Evolutionary conservation across 805 yeast species (phyloP).

Genomic region (Cyberlindnera maclurae): DNA sequence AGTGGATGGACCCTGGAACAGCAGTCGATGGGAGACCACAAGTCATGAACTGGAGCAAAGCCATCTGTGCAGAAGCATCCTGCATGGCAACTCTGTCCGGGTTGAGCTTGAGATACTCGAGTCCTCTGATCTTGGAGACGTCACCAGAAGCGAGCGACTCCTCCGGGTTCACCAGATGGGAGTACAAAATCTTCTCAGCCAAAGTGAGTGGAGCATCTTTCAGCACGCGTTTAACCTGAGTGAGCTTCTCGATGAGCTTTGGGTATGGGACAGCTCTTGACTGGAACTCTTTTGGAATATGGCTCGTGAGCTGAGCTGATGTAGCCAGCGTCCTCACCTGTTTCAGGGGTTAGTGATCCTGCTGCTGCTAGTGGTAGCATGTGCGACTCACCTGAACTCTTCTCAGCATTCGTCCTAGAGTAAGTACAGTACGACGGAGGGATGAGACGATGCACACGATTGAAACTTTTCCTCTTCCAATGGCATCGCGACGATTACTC

Average conservation of each 20-base stretch:
- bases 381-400: too few species aligned
- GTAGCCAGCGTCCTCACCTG: conserved; percentile 4
- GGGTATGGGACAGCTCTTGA: conserved; percentile 86
- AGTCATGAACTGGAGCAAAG: conserved; percentile 96
- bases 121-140: conserved; percentile 64
- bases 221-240: conserved; percentile 56
- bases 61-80: conserved; percentile 99
- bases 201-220: conserved; percentile 74
- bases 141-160: conserved; percentile 58
- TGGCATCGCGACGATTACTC: conserved; percentile 5
- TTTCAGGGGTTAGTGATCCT: not conserved
- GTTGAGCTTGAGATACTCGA: conserved; percentile 81
- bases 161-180: conserved; percentile 86
- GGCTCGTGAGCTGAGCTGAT: conserved; percentile 9
- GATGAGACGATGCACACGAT: too few species aligned
- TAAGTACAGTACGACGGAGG: too few species aligned
- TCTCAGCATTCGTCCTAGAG: not conserved
- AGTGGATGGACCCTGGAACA: conserved; percentile 94
- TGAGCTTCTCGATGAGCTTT: conserved; percentile 58
- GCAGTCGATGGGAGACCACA: conserved; percentile 83
- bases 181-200: conserved; percentile 91
- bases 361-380: too few species aligned
- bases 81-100: conserved; percentile 99
- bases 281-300: conserved; percentile 48
- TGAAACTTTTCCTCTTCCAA: not conserved